Percentiles rank a stretch among this genome's conserved stretches.
Conservation (phyloP, 2,329 filamentous ascomycete genomes). For the Paecilomyces dactylethromorphus region DNA sequence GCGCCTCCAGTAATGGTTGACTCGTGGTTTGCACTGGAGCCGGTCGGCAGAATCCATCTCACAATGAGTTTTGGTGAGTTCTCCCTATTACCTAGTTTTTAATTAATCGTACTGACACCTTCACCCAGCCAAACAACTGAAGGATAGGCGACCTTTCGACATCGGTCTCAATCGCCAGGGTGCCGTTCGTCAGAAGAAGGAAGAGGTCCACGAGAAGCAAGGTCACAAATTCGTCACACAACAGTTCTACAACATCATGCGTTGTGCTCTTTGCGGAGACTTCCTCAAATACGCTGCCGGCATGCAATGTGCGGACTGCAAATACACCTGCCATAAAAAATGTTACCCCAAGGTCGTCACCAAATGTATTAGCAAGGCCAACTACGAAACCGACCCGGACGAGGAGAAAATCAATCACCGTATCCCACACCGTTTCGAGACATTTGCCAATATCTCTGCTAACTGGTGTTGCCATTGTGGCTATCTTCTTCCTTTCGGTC, state of each 20-base stretch:
- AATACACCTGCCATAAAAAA: slow-evolving; percentile 98
- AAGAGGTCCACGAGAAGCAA: slow-evolving; percentile 97
- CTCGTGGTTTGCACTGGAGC: slow-evolving; percentile 95
- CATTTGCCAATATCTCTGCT: slow-evolving; percentile 95
- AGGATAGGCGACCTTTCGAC: slow-evolving; percentile 75
- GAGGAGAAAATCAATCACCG: slow-evolving; percentile 99
- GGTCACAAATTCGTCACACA: slow-evolving; percentile 98
- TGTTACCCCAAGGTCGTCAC: slow-evolving; percentile 96
- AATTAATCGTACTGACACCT: neutral
- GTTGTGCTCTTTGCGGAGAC: slow-evolving; percentile 92
- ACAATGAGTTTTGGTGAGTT: slow-evolving; percentile 71
- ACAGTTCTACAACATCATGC: slow-evolving; percentile 99
- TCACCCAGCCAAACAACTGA: slow-evolving; percentile 68
- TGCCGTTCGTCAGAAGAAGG: slow-evolving; percentile 93
- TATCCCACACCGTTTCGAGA: slow-evolving; percentile 93
- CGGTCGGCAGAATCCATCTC: slow-evolving; percentile 84
- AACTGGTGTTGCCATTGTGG: slow-evolving; percentile 99
- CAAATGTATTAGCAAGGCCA: slow-evolving; percentile 99
- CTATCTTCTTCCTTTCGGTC: slow-evolving; percentile 88
- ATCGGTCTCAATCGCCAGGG: slow-evolving; percentile 89
- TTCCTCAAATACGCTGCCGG: slow-evolving; percentile 98
- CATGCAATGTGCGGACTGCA: slow-evolving; percentile 99
- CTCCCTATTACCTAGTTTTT: neutral
- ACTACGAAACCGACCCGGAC: slow-evolving; percentile 95
- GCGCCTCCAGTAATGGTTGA: slow-evolving; percentile 56